phyloP scores from a whole-genome alignment of 495 filamentous ascomycete species.

The Aspergillus cristatus region DNA sequence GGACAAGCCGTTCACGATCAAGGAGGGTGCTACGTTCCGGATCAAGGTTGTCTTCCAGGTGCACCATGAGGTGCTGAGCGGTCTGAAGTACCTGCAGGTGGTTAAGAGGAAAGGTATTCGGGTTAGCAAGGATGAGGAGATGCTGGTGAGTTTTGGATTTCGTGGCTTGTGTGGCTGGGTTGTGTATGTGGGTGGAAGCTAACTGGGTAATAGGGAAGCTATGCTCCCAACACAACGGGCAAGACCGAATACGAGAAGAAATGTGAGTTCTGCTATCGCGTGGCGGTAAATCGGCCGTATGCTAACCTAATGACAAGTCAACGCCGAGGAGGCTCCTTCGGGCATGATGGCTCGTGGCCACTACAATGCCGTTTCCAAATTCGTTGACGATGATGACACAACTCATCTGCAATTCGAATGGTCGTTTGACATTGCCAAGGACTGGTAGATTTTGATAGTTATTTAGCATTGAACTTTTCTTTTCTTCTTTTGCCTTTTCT shows the following conservation, averaged over 20 bases:
- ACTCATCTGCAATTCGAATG: conserved; percentile 84
- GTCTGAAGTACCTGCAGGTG: conserved; percentile 88
- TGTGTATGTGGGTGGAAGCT: too few relatives aligned
- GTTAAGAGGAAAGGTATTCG: conserved; percentile 79
- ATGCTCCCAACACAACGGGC: conserved; percentile 77
- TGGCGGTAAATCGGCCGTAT: too few relatives aligned
- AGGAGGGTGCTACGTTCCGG: conserved; percentile 83
- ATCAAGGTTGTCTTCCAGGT: conserved; percentile 93
- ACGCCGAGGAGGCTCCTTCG: conserved; percentile 77
- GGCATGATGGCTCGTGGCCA: conserved; percentile 80
- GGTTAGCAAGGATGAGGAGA: conserved; percentile 86
- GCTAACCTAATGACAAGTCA: conserved; percentile 65
- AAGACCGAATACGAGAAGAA: conserved; percentile 79
- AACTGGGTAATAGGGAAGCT: conserved; percentile 79
- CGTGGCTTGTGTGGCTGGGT: too few relatives aligned
- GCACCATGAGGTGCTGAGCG: conserved; percentile 88
- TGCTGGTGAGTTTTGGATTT: conserved; percentile 63
- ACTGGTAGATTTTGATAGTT: conserved; percentile 48
- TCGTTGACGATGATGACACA: conserved; percentile 86
- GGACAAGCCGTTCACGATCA: conserved; percentile 88
- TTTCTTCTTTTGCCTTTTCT: background rate
- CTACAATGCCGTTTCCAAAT: conserved; percentile 78
- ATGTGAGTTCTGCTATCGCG: conserved; percentile 61
- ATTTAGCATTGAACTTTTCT: background rate
- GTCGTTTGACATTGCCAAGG: conserved; percentile 90